Evolutionary conservation across 805 yeast species (phyloP), one percentile per base, ranked within the genome.

Genomic region (Yarrowia porcina): DNA sequence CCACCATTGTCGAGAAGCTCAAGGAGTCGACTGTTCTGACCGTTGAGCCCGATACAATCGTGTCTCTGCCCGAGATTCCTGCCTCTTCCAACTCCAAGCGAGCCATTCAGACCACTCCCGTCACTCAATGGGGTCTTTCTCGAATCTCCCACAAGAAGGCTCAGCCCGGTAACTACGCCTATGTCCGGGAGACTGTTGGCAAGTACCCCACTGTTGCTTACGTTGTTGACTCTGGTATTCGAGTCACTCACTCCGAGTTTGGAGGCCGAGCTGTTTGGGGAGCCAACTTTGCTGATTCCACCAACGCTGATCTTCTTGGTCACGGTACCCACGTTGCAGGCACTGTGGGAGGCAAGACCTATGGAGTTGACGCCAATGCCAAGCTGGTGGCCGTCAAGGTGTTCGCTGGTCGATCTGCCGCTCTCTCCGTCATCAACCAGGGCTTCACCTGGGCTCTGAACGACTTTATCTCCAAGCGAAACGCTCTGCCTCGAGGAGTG

Each of bases 251-350:
- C 74, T 80, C 78, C 28, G 94, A 90, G 70, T 91, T 91, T 70
- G 87, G 78, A 10, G 92, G 91, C 49, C 84, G 97, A 77, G 96
- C 96, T 45, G 73, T 73, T 39, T 89, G 96, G 96, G 96, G 96
- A 69, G 81, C 85, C 57, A 89, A 96, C 64, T 80, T 89, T 67
- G 96, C 96, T 68, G 69, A 75, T 61, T 86, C 85, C 70, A 89
- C 84, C 69, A 81, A 80, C 61, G 89, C 86, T 68, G 97, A 92
- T 73, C 94, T 90, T 57, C 88, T 89, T 70, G 97, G 97, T 60
- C 97, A 91, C 76, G 97, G 97, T 71, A 90, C 97, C 52, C 97
- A 91, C 72, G 90, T 96, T 78, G 96, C 97, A 17, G 97, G 97
- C 76, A 90, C 96, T 33, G 89, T 79, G 78, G 68, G 64, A 71